Evolutionary conservation across 192 early-diverging fungal genomes (phyloP).

Genomic region (Backusella mclennaniae): DNA sequence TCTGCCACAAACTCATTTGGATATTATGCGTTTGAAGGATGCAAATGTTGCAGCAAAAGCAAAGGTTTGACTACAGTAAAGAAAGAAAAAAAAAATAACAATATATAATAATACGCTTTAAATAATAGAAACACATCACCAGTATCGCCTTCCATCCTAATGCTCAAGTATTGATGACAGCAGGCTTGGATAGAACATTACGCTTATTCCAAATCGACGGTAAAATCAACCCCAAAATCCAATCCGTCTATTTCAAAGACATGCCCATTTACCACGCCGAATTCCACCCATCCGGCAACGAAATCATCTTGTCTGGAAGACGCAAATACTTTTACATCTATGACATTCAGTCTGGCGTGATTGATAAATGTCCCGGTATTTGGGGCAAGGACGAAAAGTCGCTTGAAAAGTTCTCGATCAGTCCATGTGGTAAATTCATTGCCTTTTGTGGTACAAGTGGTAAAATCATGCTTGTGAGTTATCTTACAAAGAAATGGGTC

Average conservation of each 20-base stretch:
- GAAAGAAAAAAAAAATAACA: slow-evolving; percentile 6
- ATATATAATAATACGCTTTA: background rate
- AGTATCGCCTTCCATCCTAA: slow-evolving; percentile 86
- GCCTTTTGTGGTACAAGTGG: slow-evolving; percentile 81
- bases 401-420: slow-evolving; percentile 68
- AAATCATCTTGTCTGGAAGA: slow-evolving; percentile 77
- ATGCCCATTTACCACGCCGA: slow-evolving; percentile 75
- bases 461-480: slow-evolving; percentile 76
- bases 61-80: slow-evolving; percentile 21
- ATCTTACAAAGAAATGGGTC: slow-evolving; percentile 85
- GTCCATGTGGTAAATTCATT: slow-evolving; percentile 70
- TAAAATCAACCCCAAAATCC: slow-evolving; percentile 89
- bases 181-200: slow-evolving; percentile 86
- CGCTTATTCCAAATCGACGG: slow-evolving; percentile 92
- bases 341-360: slow-evolving; percentile 74
- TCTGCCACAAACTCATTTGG: slow-evolving; percentile 56
- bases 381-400: slow-evolving; percentile 72
- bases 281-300: slow-evolving; percentile 74
- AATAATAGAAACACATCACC: slow-evolving; percentile 58
- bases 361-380: slow-evolving; percentile 71
- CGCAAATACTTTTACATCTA: slow-evolving; percentile 82
- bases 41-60: slow-evolving; percentile 60
- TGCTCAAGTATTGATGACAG: slow-evolving; percentile 83
- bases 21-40: slow-evolving; percentile 70
- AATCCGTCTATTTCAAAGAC: slow-evolving; percentile 87